These are phyloP conservation scores for Scleromitrula shiraiana DNA, from an alignment of 2,329 filamentous ascomycete species.

Conservation along the genomic window DNA sequence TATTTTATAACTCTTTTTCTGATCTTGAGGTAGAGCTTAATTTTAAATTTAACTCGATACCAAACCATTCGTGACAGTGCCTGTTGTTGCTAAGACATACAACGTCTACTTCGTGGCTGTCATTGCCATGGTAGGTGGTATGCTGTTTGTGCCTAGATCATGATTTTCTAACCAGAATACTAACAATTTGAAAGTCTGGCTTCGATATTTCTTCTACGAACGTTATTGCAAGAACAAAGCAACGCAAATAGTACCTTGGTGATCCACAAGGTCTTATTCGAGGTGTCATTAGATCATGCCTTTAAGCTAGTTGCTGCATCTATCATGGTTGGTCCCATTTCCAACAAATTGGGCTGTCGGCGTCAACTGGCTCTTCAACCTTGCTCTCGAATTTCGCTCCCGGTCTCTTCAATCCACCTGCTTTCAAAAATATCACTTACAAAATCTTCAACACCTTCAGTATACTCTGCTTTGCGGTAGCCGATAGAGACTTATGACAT, in stretches of 20 bases:
- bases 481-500: too few species aligned
- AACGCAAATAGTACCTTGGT: slow-evolving; percentile 44
- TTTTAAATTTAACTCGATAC: background rate
- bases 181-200: slow-evolving; percentile 11
- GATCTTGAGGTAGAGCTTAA: too few species aligned
- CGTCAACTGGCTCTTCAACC: too few species aligned
- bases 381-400: too few species aligned
- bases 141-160: slow-evolving; percentile 5
- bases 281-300: slow-evolving; percentile 41
- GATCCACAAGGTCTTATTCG: slow-evolving; percentile 28
- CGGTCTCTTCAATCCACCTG: too few species aligned
- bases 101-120: slow-evolving; percentile 17
- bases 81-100: slow-evolving; percentile 12
- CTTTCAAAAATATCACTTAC: too few species aligned
- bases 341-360: slow-evolving; percentile 45
- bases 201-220: slow-evolving; percentile 52
- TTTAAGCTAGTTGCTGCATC: slow-evolving; percentile 60
- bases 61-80: slow-evolving; percentile 6
- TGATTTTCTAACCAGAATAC: background rate
- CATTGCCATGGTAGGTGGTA: slow-evolving; percentile 12
- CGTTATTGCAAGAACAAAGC: slow-evolving; percentile 42
- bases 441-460: too few species aligned
- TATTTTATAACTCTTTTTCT: background rate
- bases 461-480: too few species aligned
- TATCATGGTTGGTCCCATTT: slow-evolving; percentile 48